Evolutionary conservation across 2,329 filamentous ascomycete genomes (phyloP).

Genomic region (Aspergillus viridinutans): DNA sequence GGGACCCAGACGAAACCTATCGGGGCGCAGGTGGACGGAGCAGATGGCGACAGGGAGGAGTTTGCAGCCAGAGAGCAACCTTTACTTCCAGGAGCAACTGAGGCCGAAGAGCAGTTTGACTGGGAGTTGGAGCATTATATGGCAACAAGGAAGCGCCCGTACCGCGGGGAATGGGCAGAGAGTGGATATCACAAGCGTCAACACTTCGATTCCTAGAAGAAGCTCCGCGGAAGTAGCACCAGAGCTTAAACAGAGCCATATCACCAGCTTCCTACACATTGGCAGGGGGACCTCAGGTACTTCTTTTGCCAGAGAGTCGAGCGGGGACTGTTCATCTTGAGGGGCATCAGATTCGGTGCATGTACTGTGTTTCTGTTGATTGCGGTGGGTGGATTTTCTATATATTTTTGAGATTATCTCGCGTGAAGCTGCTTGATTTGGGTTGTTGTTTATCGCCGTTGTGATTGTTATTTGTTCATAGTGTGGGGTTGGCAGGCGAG

Average conservation of each 20-base stretch:
- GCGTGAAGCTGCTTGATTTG: background rate
- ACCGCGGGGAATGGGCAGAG: background rate
- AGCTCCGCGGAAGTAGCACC: background rate
- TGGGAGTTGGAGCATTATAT: background rate
- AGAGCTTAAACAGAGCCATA: background rate
- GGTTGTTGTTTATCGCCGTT: background rate
- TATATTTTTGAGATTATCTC: background rate
- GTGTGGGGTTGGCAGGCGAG: background rate
- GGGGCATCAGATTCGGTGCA: background rate
- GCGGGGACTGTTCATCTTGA: background rate
- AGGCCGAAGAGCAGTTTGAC: background rate
- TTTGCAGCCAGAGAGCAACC: background rate
- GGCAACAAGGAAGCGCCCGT: background rate
- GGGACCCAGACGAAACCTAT: background rate
- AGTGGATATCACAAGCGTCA: background rate
- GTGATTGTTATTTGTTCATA: background rate
- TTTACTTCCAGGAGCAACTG: background rate
- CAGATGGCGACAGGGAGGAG: background rate
- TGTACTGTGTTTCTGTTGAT: background rate
- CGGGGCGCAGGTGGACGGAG: background rate
- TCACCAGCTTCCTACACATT: background rate
- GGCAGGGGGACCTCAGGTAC: no score
- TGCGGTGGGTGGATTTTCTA: background rate
- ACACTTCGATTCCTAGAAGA: background rate
- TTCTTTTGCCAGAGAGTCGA: no score